A percentile compares a stretch with the other conserved stretches of the same genome.
These are phyloP conservation scores for Camellia oleifera DNA, from an alignment of 179 eudicot genomes.

Conservation along the genomic window DNA sequence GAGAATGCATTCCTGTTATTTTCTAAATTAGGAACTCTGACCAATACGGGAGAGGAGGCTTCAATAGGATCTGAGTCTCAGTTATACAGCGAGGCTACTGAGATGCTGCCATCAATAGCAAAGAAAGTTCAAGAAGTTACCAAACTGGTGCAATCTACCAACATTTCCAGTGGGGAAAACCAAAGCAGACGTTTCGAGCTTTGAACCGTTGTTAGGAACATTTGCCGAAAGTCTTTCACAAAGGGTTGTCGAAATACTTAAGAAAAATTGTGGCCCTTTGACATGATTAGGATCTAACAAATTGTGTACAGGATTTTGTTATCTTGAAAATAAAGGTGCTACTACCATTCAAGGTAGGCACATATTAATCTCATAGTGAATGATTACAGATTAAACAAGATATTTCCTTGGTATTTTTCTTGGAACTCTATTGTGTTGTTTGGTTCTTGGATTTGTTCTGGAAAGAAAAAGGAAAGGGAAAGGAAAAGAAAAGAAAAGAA, in stretches of 20 bases:
- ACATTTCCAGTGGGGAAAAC: slow-evolving; percentile 10
- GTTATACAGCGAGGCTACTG: slow-evolving; percentile 27
- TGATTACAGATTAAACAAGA: not conserved
- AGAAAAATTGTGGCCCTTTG: slow-evolving; percentile 9
- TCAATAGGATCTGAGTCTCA: slow-evolving; percentile 20
- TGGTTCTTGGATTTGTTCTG: not conserved
- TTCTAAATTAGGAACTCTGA: slow-evolving; percentile 21
- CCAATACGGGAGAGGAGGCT: slow-evolving; percentile 13
- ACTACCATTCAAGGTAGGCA: not conserved
- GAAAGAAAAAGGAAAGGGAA: no score
- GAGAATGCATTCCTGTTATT: slow-evolving; percentile 31
- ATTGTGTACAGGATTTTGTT: slow-evolving; percentile 1
- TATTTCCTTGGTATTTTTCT: slow-evolving; percentile 7
- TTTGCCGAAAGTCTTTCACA: slow-evolving; percentile 26
- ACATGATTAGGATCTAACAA: slow-evolving; percentile 2
- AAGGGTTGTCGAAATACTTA: slow-evolving; percentile 21
- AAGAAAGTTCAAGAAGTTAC: slow-evolving; percentile 35
- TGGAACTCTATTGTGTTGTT: no score
- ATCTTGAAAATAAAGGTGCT: not conserved
- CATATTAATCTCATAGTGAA: not conserved
- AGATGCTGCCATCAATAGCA: slow-evolving; percentile 30
- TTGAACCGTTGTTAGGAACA: slow-evolving; percentile 22
- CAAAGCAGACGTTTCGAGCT: slow-evolving; percentile 2
- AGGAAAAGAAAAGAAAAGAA: no score
- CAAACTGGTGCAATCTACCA: slow-evolving; percentile 23